phyloP scores from a whole-genome alignment of 2,329 filamentous ascomycete genomes.

The Aspergillus tubingensis region DNA sequence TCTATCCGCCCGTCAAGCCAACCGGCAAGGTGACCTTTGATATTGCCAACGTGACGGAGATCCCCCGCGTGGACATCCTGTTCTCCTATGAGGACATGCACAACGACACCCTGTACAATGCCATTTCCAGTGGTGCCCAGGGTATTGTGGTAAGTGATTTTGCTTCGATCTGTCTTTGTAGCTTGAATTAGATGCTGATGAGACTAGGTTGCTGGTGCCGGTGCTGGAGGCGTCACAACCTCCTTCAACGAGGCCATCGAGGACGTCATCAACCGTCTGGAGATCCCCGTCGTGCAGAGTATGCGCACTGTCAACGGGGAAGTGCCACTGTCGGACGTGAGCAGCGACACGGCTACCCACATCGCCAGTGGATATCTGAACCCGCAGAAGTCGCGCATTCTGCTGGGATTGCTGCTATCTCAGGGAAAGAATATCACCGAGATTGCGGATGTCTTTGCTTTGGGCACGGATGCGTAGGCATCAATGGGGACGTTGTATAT shows the following conservation, averaged over 20 bases:
- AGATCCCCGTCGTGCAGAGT: slow-evolving; percentile 26
- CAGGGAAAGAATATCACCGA: slow-evolving; percentile 16
- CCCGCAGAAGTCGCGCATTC: slow-evolving; percentile 21
- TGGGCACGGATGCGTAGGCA: neutral
- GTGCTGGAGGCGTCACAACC: slow-evolving; percentile 24
- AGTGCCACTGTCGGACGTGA: slow-evolving; percentile 23
- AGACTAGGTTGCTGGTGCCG: slow-evolving; percentile 25
- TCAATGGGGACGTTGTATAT: neutral
- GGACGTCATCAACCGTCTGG: slow-evolving; percentile 17
- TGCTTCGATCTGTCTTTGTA: neutral
- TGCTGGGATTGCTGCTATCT: slow-evolving; percentile 21
- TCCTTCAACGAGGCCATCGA: slow-evolving; percentile 20
- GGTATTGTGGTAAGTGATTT: slow-evolving; percentile 26
- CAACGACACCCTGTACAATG: slow-evolving; percentile 24
- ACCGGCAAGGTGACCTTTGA: slow-evolving; percentile 41
- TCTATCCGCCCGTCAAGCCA: slow-evolving; percentile 55
- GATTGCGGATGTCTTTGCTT: slow-evolving; percentile 15
- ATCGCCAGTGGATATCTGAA: slow-evolving; percentile 27
- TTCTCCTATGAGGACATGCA: slow-evolving; percentile 32
- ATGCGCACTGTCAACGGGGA: slow-evolving; percentile 29
- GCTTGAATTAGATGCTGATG: neutral
- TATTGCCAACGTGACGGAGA: slow-evolving; percentile 16
- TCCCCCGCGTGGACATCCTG: slow-evolving; percentile 31
- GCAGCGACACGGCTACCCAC: slow-evolving; percentile 21
- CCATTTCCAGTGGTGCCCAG: slow-evolving; percentile 27